These are phyloP conservation scores for Epichloe coenophiala DNA, from an alignment of 2,329 filamentous ascomycete species.

Conservation along the genomic window DNA sequence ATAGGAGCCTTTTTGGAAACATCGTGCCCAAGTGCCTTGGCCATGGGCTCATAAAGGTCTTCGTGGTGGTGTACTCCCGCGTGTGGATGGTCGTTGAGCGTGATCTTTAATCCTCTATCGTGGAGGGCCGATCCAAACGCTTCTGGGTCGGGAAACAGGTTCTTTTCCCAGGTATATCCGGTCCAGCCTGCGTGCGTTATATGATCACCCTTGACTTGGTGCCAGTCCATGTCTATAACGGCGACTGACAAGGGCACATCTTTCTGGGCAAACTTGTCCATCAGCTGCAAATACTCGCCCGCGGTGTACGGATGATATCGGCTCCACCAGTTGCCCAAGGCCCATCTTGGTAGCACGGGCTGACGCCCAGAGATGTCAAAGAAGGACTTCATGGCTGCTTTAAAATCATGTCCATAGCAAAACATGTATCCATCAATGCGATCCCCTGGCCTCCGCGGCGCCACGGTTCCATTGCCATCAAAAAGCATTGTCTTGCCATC, in stretches of 20 bases:
- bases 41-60: constrained; percentile 41
- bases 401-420: constrained; percentile 42
- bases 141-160: constrained; percentile 41
- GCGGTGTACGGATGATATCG: constrained; percentile 44
- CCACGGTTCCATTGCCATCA: constrained; percentile 37
- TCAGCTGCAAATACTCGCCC: constrained; percentile 40
- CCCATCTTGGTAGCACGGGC: constrained; percentile 41
- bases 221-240: constrained; percentile 56
- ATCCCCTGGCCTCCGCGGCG: constrained; percentile 26
- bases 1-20: constrained; percentile 35
- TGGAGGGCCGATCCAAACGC: constrained; percentile 39
- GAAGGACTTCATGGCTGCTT: constrained; percentile 36
- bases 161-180: constrained; percentile 3
- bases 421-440: constrained; percentile 47
- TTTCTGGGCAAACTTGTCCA: constrained; percentile 39
- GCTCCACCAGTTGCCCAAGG: constrained; percentile 52
- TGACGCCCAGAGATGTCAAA: constrained; percentile 43
- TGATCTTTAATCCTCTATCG: constrained; percentile 35
- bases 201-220: constrained; percentile 34
- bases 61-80: constrained; percentile 42
- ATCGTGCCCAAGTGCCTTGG: constrained; percentile 36
- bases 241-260: constrained; percentile 44
- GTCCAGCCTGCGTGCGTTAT: constrained; percentile 29
- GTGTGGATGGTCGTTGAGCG: constrained; percentile 48
- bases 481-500: constrained; percentile 45